These are phyloP conservation scores for Apophysomyces elegans DNA, from an alignment of 371 early-diverging fungal species.

Conservation along the genomic window DNA sequence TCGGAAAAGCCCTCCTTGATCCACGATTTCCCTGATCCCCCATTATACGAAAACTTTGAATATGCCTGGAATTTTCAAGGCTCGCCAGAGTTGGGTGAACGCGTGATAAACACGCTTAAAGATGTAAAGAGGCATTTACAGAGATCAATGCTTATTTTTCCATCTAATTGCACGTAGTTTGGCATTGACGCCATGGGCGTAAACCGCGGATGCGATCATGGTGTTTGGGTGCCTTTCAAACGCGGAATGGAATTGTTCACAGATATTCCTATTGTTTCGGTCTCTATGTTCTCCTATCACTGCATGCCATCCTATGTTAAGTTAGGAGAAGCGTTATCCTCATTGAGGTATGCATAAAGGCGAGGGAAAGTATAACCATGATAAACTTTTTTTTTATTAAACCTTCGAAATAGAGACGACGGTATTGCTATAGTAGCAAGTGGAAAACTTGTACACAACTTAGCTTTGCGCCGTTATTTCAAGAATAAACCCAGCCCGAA, in stretches of 20 bases:
- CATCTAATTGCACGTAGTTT: slow-evolving; percentile 19
- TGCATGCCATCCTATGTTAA: slow-evolving; percentile 28
- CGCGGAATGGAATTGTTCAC: slow-evolving; percentile 55
- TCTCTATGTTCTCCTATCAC: slow-evolving; percentile 47
- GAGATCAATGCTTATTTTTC: too few species aligned
- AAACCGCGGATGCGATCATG: slow-evolving; percentile 64
- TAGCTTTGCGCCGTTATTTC: slow-evolving; percentile 41
- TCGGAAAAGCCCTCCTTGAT: slow-evolving; percentile 33
- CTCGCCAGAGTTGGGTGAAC: slow-evolving; percentile 37
- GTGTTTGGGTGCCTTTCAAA: slow-evolving; percentile 66
- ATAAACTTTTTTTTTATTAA: too few species aligned
- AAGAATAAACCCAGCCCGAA: slow-evolving; percentile 28
- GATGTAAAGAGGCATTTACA: background rate
- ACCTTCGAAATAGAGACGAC: slow-evolving; percentile 37
- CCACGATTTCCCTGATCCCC: slow-evolving; percentile 55
- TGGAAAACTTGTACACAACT: slow-evolving; percentile 66
- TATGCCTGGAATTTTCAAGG: slow-evolving; percentile 44
- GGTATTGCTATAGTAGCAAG: slow-evolving; percentile 64
- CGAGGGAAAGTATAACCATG: too few species aligned
- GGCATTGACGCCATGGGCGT: slow-evolving; percentile 45
- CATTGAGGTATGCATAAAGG: slow-evolving; percentile 29
- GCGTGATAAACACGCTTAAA: slow-evolving; percentile 39
- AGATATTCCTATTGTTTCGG: slow-evolving; percentile 61
- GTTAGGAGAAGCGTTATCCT: slow-evolving; percentile 35
- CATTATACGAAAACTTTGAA: slow-evolving; percentile 35